Base-by-base conservation (phyloP, 441 rosid species). In the Geranium incanum region DNA sequence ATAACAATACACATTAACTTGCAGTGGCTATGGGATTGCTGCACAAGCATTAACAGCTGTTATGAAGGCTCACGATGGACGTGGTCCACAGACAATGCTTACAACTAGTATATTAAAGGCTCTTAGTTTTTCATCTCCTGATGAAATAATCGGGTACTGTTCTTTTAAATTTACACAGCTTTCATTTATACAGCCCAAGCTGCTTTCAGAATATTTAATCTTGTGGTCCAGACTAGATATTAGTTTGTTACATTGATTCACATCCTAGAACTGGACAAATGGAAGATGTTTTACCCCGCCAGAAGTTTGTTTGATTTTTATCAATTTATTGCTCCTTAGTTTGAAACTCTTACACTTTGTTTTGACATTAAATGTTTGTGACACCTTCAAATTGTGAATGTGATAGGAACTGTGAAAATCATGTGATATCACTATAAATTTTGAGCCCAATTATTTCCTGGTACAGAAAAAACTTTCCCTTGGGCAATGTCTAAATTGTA, bases 11-110 rank as follows among this genome's bases (percentile, higher is more conserved):
- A 23, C 41, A 7, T 76, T 72, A 74, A 59, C 59, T 63, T 84
- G 84, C 93, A 95, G 99, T 86, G 99, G 99, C 78, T 95, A 92
- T 83, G 98, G 99, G 72, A 95, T 95, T 76, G 85, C 98, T 78
- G 96, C 98, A 65, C 96, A 83, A 77, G 98, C 98, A 68, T 81
- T 92, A 70, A 90, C 96, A 15, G 98, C 98, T 36, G 84, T 90
- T 68, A 74, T 95, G 60, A 88, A 85, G 86, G 99, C 95, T 65
- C 82, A 92, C 77, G 99, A 95, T 79, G 96, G 99, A 21, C 96
- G 99, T 71, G 98, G 99, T 65, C 89, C 91, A 68, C 70, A 77
- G 67, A 95, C 99, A 5, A 79, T 71, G 84, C 96, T 95, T 67
- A 82, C 92, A 50, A 74, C 74, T 79, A 78, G 83, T 68, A 92